Conservation (phyloP, 345 rosid species). For the Hevea brasiliensis region DNA sequence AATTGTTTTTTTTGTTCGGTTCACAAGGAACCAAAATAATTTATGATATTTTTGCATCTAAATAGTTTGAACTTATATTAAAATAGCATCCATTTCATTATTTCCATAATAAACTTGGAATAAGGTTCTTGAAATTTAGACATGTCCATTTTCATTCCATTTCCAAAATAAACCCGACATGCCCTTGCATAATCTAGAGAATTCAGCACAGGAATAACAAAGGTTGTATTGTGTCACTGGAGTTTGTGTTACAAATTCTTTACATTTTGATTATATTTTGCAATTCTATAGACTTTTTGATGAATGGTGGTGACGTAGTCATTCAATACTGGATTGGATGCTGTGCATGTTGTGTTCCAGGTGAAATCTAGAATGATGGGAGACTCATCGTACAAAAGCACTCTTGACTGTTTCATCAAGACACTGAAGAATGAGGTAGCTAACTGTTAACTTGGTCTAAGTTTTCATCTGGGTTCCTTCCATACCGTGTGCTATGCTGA, state of each 20-base stretch:
- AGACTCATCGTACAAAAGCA: slow-evolving; percentile 85
- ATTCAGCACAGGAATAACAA: neutral
- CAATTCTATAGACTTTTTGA: neutral
- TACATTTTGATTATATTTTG: neutral
- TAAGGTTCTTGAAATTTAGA: too few relatives aligned
- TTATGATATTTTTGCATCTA: too few relatives aligned
- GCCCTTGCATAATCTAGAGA: neutral
- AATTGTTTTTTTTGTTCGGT: too few relatives aligned
- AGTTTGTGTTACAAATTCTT: neutral
- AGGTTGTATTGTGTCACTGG: too few relatives aligned
- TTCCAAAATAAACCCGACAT: too few relatives aligned
- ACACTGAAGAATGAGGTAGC: slow-evolving; percentile 86
- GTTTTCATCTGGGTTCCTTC: slow-evolving; percentile 1
- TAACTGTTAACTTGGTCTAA: neutral
- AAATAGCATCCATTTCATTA: too few relatives aligned
- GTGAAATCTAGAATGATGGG: slow-evolving; percentile 99
- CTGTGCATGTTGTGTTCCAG: slow-evolving; percentile 45
- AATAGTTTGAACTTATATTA: too few relatives aligned
- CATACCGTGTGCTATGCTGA: neutral
- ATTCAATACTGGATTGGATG: slow-evolving; percentile 6
- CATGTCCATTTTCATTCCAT: too few relatives aligned
- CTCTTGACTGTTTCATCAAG: slow-evolving; percentile 88
- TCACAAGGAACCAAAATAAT: too few relatives aligned
- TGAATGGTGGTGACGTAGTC: neutral
- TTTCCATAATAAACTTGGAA: too few relatives aligned